Conservation (phyloP, 768 basidiomycete genomes). For the Podaxis sp. region DNA sequence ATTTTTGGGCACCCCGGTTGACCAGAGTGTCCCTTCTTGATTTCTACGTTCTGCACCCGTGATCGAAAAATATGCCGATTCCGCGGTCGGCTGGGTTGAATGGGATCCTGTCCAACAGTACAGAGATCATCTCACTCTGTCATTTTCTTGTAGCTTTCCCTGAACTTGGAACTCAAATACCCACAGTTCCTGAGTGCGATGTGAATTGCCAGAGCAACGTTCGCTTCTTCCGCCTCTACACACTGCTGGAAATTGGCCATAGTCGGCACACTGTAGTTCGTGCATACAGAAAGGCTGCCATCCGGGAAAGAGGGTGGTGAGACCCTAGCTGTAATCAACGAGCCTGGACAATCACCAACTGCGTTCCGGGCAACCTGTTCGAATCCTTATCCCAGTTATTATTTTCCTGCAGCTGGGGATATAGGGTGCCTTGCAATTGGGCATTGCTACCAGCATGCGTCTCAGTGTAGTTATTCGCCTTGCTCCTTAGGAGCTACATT, state of each 20-base stretch:
- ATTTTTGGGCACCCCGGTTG: constrained; percentile 18
- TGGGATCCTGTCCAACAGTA: constrained; percentile 22
- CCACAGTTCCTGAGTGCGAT: constrained; percentile 14
- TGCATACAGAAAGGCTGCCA: background rate
- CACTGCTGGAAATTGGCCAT: constrained; percentile 17
- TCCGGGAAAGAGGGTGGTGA: background rate
- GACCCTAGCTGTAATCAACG: background rate
- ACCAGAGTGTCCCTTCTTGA: constrained; percentile 43
- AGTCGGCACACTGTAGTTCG: background rate
- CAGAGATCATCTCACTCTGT: background rate
- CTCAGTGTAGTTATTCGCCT: background rate
- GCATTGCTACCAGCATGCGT: background rate
- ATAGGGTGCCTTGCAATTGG: background rate
- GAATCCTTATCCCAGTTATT: background rate
- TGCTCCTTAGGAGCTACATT: background rate
- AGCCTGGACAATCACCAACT: background rate
- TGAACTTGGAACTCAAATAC: background rate
- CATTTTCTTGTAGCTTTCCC: no score
- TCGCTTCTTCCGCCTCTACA: constrained; percentile 23
- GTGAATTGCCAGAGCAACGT: constrained; percentile 22
- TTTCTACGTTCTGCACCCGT: constrained; percentile 43
- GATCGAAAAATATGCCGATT: constrained; percentile 4
- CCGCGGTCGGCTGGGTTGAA: constrained; percentile 23
- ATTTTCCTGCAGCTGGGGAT: background rate
- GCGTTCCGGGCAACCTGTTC: background rate